Conservation (phyloP, 139 green algal species). For the Auxenochlorella protothecoides region DNA sequence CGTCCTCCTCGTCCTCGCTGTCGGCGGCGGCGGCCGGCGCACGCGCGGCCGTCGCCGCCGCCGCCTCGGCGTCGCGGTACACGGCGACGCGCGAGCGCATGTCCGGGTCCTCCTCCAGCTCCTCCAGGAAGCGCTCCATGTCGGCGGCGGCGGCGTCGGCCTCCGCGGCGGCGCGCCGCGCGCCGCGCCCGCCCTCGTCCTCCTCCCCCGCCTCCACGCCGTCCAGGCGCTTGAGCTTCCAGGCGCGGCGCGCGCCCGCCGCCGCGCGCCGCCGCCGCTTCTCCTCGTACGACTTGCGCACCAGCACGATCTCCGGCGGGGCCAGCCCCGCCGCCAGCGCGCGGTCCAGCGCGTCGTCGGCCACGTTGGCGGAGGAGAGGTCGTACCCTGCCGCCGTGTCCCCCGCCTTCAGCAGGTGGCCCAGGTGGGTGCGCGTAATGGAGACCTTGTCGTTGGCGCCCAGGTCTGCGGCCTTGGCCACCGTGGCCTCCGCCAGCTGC, state of each 20-base stretch:
- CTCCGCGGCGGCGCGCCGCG: no score
- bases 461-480: constrained; percentile 79
- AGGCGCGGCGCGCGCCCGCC: constrained; percentile 40
- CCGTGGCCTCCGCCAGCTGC: constrained; percentile 38
- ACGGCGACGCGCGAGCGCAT: constrained; percentile 48
- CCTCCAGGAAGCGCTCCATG: constrained; percentile 64
- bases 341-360: constrained; percentile 65
- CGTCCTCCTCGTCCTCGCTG: constrained; percentile 27
- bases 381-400: constrained; percentile 88
- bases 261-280: constrained; percentile 44
- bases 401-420: constrained; percentile 69
- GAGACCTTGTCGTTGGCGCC: constrained; percentile 80
- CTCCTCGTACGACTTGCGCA: constrained; percentile 87
- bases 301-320: constrained; percentile 83
- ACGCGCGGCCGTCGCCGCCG: not conserved
- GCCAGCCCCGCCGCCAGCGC: constrained; percentile 42
- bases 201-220: constrained; percentile 42
- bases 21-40: constrained; percentile 1
- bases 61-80: constrained; percentile 31
- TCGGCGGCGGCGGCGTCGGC: no score
- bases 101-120: constrained; percentile 75
- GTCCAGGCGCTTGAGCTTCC: constrained; percentile 67
- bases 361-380: constrained; percentile 61
- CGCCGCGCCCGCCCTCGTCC: constrained; percentile 2
- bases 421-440: constrained; percentile 71